Base-by-base conservation (phyloP, 2,329 filamentous ascomycete genomes). In the Thermoascus crustaceus region DNA sequence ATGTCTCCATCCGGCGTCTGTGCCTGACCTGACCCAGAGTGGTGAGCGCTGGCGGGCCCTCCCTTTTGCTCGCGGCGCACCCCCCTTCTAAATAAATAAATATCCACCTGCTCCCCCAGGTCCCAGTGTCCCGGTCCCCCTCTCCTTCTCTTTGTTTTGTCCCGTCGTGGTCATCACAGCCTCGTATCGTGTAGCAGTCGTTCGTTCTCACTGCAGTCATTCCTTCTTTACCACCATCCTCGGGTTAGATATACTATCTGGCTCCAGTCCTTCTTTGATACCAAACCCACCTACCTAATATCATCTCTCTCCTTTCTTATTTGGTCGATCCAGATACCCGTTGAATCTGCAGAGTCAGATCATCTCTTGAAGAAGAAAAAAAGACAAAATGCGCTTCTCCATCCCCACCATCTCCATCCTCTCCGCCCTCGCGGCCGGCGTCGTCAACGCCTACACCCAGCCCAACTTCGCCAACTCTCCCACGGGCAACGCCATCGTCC, bases 401-500 rank as follows among this genome's bases (percentile, higher is more conserved):
- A 46, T 66, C 54, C 48, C 58, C 46, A 46, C 52, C 30, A 44
- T 54, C 32, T 45, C 56, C 41, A 34, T 61, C 40, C 33, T 62
- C 44, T 53, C 61, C 25, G 53, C 58, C 50, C 50, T 67, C 34
- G 53, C 50, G 43, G 60, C 61, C 46, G 38, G 60, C 45, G 40
- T 61, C 32, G 60, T 54, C 32, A 50, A 61, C 35, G 60, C 61
- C 41, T 48, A 54, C 54, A 58, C 53, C 34, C 14, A 46, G 22
- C 59, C 61, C 41, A 50, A 64, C 49, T 57, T 58, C 57, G 38
- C 26, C 35, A 39, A 57, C 40, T 3, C 27, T 13, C 63, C 62
- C 22, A 34, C 37, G 34, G 75, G 73, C 51, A 80, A 80, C 57
- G 60, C 76, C 34, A 72, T 79, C 60, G 47, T 47, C 42, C 56